Evolutionary conservation across 495 filamentous ascomycete genomes (phyloP), one percentile per base, ranked within the genome.

Genomic region (Cudoniella acicularis): DNA sequence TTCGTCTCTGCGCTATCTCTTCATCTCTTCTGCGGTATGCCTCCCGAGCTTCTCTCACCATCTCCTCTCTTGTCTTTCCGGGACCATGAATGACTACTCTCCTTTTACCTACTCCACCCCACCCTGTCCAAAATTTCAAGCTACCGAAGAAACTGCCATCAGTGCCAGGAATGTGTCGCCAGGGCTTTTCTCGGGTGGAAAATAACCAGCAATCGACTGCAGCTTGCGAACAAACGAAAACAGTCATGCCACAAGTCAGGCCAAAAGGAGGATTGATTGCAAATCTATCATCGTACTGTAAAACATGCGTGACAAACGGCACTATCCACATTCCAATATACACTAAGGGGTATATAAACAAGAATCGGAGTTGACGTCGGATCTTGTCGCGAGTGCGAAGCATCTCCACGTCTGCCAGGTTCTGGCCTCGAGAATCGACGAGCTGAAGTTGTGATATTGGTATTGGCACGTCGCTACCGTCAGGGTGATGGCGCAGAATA

Each of bases 311-410:
- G 13, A 86, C 70, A 66, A 91, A 88, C 11, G 88, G 87, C n/a
- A 84, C 69, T 36, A 87, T 67, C 88, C 88, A 92, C 70, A 88
- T 80, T 23, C 83, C 63, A n/a, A 86, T 75, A 73, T 91, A 91
- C 50, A 85, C 74, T 13, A 83, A 64, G 6, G 88, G 88, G 69
- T 92, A 91, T 48, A 86, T 81, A 65, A 91, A 88, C 2, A 91
- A 71, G 25, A 86, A 75, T 46, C 85, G 79, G 10, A 91, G 74
- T 62, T 91, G 88, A 3, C 83, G 80, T 30, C 77, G 79, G 59
- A 88, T 86, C 49, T 77, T 77, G 41, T 78, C 73, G 43, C 84
- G 75, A 21, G 73, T 77, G 6, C 66, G 68, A 0, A 67, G 59
- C 49, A 76, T 65, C 25, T 67, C 62, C 2, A 62, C 60, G 18